Evolutionary conservation across 1,284 basidiomycete genomes (phyloP), one percentile per base, ranked within the genome.

Genomic region (Kalmanozyma brasiliensis): DNA sequence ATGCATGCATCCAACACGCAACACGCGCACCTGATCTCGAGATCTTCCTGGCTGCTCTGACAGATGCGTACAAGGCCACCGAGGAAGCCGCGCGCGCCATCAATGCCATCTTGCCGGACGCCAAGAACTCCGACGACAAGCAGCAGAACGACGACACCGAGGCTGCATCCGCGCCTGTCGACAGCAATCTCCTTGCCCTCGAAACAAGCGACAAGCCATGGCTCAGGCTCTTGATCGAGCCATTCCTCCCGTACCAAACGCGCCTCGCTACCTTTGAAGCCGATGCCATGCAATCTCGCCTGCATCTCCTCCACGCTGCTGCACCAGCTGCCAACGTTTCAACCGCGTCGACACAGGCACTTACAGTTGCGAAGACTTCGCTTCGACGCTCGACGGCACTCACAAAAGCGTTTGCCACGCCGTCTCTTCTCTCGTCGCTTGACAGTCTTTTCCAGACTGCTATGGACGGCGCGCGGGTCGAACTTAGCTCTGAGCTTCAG

Each of bases 211-310:
- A 65, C 34, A 53, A 48, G 51, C 37, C 53, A 26, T 65, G 62
- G 62, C 43, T 59, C 14, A 58, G 57, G 40, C 55, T 53, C 43
- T 40, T 71, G 22, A 33, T 71, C 38, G 49, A 52, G 44, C 51
- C 68, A 0, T 71, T 71, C 40, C 30, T 66, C 3, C 58, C 53
- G 4, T 71, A 66, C 20, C 68, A 71, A 41, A 62, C 55, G 1
- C 53, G 58, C 8, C 55, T 71, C 19, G 43, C 63, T 7, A 53
- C 49, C 0, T 61, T 71, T 17, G 68, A 71, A 19, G 63, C 57
- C 9, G 55, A 63, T 22, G 68, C 68, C 7, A 66, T 71, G 68
- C 53, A 59, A 10, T 37, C 45, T 33, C 61, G 61, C 1, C 32
- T 66, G 26, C 40, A 56, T 3, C 14, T 30, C 2, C 33, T 64